Evolutionary conservation across 495 filamentous ascomycete genomes (phyloP).

Genomic region (Aspergillus steynii): DNA sequence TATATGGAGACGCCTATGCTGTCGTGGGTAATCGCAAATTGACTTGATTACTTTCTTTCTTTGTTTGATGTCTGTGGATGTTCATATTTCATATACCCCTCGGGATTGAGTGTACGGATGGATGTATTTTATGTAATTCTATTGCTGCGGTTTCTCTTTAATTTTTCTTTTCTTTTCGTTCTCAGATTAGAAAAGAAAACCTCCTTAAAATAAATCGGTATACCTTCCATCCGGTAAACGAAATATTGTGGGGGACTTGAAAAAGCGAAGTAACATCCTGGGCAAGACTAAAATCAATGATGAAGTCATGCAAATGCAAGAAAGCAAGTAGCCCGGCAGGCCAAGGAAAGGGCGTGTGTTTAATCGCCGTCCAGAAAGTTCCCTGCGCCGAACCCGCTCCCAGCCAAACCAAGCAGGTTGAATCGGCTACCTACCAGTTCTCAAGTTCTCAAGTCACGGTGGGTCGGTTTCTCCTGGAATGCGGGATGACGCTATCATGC

Average conservation of each 20-base stretch:
- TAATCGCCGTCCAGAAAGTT: not conserved
- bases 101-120: not conserved
- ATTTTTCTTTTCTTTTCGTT: no score
- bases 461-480: not conserved
- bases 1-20: slow-evolving; percentile 27
- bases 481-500: slow-evolving; percentile 14
- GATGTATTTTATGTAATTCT: not conserved
- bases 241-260: no score
- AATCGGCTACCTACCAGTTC: no score
- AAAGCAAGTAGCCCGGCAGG: not conserved
- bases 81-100: slow-evolving; percentile 21
- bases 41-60: not conserved
- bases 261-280: not conserved
- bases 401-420: not conserved
- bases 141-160: no score
- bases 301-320: not conserved
- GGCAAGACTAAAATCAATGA: not conserved
- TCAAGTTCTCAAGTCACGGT: not conserved
- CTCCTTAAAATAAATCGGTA: no score
- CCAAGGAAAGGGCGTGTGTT: not conserved
- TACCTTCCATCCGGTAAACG: no score
- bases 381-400: not conserved
- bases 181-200: no score
- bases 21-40: slow-evolving; percentile 2
- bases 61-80: not conserved